These are phyloP conservation scores for Globisporangium cederbergense DNA, from an alignment of 352 stramenopile species.

Conservation along the genomic window DNA sequence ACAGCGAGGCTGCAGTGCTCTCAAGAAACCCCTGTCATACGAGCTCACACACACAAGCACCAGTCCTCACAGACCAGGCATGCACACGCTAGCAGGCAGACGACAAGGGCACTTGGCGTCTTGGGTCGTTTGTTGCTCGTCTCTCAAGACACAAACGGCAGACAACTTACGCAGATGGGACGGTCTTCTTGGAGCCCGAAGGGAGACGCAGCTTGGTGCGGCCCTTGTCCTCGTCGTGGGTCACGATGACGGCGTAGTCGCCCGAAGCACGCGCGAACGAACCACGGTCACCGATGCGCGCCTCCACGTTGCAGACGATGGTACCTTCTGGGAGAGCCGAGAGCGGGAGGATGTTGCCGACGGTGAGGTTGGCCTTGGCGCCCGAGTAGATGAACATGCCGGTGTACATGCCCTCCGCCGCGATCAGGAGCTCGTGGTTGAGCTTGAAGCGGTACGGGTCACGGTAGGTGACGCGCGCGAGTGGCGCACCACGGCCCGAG, in stretches of 20 bases:
- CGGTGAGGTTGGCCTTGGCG: constrained; percentile 93
- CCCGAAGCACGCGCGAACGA: constrained; percentile 95
- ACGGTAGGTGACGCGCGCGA: constrained; percentile 94
- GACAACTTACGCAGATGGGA: constrained; percentile 88
- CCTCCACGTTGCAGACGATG: constrained; percentile 99
- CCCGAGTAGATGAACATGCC: constrained; percentile 98
- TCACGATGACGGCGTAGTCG: constrained; percentile 98
- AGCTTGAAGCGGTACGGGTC: constrained; percentile 89
- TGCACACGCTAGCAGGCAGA: not conserved
- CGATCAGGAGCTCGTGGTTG: constrained; percentile 96
- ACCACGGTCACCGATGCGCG: constrained; percentile 94
- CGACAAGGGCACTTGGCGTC: constrained; percentile 10
- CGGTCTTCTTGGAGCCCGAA: constrained; percentile 97
- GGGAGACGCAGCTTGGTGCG: constrained; percentile 95
- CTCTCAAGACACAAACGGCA: constrained; percentile 17
- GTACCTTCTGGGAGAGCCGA: constrained; percentile 96
- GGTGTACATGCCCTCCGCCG: constrained; percentile 98
- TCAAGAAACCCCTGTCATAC: constrained; percentile 8
- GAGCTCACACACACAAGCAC: not conserved
- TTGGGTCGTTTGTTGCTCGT: not conserved
- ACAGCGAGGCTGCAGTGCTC: constrained; percentile 17
- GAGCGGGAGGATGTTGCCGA: constrained; percentile 98
- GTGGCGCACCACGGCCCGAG: constrained; percentile 94
- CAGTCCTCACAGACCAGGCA: not conserved
- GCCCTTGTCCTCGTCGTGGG: constrained; percentile 98